Evolutionary conservation across 2,329 filamentous ascomycete species (phyloP), one percentile per base, ranked within the genome.

Genomic region (Diaporthe humulicola): DNA sequence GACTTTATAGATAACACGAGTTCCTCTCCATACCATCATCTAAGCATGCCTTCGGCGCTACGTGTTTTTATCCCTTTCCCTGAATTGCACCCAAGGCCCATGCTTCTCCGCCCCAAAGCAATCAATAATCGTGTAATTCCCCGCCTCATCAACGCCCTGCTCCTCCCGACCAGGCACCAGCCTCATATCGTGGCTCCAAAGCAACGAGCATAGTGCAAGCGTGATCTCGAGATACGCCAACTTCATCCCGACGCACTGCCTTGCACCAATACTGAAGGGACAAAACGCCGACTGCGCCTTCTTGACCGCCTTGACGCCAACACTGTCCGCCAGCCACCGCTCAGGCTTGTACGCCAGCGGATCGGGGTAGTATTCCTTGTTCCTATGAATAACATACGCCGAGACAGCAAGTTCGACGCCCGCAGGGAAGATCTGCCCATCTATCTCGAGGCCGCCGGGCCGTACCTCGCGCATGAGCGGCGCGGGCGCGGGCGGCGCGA

Each of bases 341-440:
- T 61, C 70, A 12, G 70, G 70, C 17, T 25, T 45, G 40, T 61
- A 61, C 28, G 33, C 2, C 40, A 50, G 28, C 10, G 30, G 28
- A 1, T 71, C 70, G 22, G 56, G 28, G 28, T 28, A 74, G 73
- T 22, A 74, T 54, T 28, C 75, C 36, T 54, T 33, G 54, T 64
- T 76, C 36, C 76, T 78, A 8, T 79, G 78, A 0, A 80, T 73
- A 25, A 61, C 75, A 50, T 79, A 80, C 30, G 58, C 71, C 0
- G 75, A 74, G 15, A 76, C 75, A 3, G 74, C 77, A 10, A 80
- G 73, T 17, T 79, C 77, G 14, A 73, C 67, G 2, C 74, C 71
- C 12, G 28, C 71, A 1, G 79, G 76, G 12, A 79, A 54, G 30
- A 72, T 56, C 2, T 77, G 36, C 1, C 79, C 77, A 38, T 76